These are phyloP conservation scores for Hamamelis virginiana DNA, from an alignment of 164 flowering plant genomes.

Conservation along the genomic window DNA sequence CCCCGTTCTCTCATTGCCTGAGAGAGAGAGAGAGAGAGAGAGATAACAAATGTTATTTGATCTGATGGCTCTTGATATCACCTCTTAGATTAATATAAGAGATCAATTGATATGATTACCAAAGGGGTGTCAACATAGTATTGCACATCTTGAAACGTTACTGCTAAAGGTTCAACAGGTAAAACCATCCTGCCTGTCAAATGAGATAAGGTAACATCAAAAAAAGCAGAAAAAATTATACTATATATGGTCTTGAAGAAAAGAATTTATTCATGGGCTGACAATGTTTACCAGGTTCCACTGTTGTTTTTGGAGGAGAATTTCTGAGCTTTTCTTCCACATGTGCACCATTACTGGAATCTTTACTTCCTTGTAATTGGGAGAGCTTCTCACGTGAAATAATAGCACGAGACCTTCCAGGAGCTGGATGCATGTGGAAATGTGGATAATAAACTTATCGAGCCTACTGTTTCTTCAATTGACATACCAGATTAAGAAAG, in stretches of 20 bases:
- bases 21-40: no score
- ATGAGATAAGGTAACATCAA: not conserved
- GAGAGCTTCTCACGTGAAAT: constrained; percentile 57
- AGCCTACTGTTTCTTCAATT: no score
- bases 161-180: constrained; percentile 60
- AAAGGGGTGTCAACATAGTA: constrained; percentile 60
- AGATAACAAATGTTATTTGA: not conserved
- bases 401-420: constrained; percentile 48
- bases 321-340: constrained; percentile 16
- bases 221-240: not conserved
- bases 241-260: not conserved
- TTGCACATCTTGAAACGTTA: constrained; percentile 58
- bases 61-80: not conserved
- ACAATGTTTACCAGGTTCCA: constrained; percentile 36
- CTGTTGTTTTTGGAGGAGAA: constrained; percentile 6
- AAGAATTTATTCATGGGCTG: not conserved
- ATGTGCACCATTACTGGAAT: constrained; percentile 5
- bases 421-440: constrained; percentile 36
- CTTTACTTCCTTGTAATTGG: constrained; percentile 31
- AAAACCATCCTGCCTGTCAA: constrained; percentile 50
- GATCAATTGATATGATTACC: constrained; percentile 35
- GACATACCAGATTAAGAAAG: not conserved
- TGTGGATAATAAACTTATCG: not conserved
- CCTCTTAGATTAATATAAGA: not conserved
- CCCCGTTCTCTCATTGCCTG: constrained; percentile 80